Conservation (phyloP, 306 rosid species). For the Gleditsia sinensis region DNA sequence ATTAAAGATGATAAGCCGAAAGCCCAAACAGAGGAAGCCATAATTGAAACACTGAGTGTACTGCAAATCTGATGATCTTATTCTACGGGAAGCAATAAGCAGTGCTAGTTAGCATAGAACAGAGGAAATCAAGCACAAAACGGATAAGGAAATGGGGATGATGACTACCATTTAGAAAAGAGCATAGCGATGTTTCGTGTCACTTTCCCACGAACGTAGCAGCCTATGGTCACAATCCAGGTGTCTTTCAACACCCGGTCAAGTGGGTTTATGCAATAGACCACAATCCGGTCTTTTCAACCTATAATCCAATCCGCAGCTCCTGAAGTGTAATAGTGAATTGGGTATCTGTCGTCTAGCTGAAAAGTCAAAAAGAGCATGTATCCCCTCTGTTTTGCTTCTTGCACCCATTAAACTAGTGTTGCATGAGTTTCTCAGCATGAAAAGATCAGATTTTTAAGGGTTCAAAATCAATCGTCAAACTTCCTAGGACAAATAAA, state of each 20-base stretch:
- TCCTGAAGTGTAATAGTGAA: neutral
- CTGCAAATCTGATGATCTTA: neutral
- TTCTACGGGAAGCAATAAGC: neutral
- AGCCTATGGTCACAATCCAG: neutral
- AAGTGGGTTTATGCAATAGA: too few relatives aligned
- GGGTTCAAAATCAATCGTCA: too few relatives aligned
- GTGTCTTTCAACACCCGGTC: neutral
- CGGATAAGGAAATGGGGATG: neutral
- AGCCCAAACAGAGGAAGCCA: conserved; percentile 19
- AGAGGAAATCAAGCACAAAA: conserved; percentile 16
- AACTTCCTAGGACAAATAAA: too few relatives aligned
- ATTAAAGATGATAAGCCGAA: conserved; percentile 30
- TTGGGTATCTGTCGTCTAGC: neutral
- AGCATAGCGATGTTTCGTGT: neutral
- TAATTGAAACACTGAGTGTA: conserved; percentile 9
- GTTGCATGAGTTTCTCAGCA: too few relatives aligned
- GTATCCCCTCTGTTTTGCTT: neutral
- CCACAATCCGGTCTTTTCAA: too few relatives aligned
- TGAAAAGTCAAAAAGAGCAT: neutral
- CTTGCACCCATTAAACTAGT: too few relatives aligned
- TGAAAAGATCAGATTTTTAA: too few relatives aligned
- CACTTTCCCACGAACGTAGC: conserved; percentile 21
- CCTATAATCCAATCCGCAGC: too few relatives aligned
- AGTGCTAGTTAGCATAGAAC: neutral
- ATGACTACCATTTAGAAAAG: neutral